These are phyloP conservation scores for Saccharomycopsis javanensis DNA, from an alignment of 805 yeast genomes.

Conservation along the genomic window DNA sequence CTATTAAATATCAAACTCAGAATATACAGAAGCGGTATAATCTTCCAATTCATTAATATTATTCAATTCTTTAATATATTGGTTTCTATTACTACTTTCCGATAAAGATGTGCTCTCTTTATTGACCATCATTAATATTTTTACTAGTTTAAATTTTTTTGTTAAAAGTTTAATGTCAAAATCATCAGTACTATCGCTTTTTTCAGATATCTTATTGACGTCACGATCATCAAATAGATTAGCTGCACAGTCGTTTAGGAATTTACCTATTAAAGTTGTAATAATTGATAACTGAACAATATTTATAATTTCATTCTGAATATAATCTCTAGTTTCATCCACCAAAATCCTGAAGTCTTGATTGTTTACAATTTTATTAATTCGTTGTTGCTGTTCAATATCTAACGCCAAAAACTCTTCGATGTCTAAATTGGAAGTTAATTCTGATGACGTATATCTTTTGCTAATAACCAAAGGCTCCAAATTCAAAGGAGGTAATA, in stretches of 20 bases:
- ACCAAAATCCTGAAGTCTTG: slow-evolving; percentile 30
- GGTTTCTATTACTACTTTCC: slow-evolving; percentile 35
- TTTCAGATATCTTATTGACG: slow-evolving; percentile 12
- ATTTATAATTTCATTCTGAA: slow-evolving; percentile 26
- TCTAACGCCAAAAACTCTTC: slow-evolving; percentile 4
- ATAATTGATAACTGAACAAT: slow-evolving; percentile 30
- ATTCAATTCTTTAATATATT: slow-evolving; percentile 38
- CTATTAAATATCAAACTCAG: slow-evolving; percentile 43
- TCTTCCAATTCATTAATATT: slow-evolving; percentile 63
- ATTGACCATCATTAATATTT: slow-evolving; percentile 57
- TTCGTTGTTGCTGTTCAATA: slow-evolving; percentile 3
- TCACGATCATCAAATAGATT: slow-evolving; percentile 11
- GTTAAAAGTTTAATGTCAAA: slow-evolving; percentile 25
- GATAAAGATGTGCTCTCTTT: slow-evolving; percentile 52
- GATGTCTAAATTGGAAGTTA: slow-evolving; percentile 30
- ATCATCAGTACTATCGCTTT: slow-evolving; percentile 5
- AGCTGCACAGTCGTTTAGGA: slow-evolving; percentile 27
- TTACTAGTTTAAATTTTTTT: slow-evolving; percentile 48
- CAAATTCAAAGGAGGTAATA: slow-evolving; percentile 26
- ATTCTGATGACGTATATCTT: slow-evolving; percentile 27
- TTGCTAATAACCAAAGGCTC: slow-evolving; percentile 33
- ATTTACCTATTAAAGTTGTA: slow-evolving; percentile 28
- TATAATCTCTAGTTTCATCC: slow-evolving; percentile 36
- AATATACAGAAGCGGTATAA: slow-evolving; percentile 81
- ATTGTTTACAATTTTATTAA: slow-evolving; percentile 19